These are phyloP conservation scores for Pinus tabuliformis DNA, from an alignment of 75 land plant species.

Conservation along the genomic window DNA sequence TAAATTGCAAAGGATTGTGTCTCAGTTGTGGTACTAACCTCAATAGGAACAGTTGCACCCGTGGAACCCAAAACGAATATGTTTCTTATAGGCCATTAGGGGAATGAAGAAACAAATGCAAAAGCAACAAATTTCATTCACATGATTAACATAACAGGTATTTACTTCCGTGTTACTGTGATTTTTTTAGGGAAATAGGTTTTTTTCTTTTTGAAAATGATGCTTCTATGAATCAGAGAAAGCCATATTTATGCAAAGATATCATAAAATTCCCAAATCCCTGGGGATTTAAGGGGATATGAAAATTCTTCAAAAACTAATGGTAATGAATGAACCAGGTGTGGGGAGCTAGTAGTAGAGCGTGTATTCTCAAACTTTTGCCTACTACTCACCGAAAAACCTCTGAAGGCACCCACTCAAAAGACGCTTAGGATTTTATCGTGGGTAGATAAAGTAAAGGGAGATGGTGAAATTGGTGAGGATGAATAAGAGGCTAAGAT, in stretches of 20 bases:
- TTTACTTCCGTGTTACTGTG: too few relatives aligned
- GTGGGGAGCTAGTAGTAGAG: constrained; percentile 64
- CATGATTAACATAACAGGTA: too few relatives aligned
- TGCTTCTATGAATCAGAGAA: too few relatives aligned
- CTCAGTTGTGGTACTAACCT: constrained; percentile 76
- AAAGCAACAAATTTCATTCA: background rate
- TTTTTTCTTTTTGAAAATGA: too few relatives aligned
- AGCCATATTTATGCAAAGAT: too few relatives aligned
- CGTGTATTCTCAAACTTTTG: constrained; percentile 70
- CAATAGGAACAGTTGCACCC: constrained; percentile 57
- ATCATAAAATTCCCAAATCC: too few relatives aligned
- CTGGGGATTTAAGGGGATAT: too few relatives aligned
- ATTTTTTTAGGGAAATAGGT: too few relatives aligned
- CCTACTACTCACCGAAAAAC: constrained; percentile 62
- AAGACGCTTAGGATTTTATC: constrained; percentile 48
- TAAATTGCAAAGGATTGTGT: constrained; percentile 76
- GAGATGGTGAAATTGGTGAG: constrained; percentile 31
- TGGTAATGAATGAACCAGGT: constrained; percentile 38
- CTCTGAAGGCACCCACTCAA: constrained; percentile 54
- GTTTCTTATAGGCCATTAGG: constrained; percentile 44
- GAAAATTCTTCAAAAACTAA: background rate
- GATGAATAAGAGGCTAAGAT: constrained; percentile 53
- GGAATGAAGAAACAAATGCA: constrained; percentile 49
- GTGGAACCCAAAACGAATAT: constrained; percentile 25
- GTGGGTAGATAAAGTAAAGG: constrained; percentile 27